Evolutionary conservation across 345 rosid genomes (phyloP), one percentile per base, ranked within the genome.

Genomic region (Murraya koenigii): DNA sequence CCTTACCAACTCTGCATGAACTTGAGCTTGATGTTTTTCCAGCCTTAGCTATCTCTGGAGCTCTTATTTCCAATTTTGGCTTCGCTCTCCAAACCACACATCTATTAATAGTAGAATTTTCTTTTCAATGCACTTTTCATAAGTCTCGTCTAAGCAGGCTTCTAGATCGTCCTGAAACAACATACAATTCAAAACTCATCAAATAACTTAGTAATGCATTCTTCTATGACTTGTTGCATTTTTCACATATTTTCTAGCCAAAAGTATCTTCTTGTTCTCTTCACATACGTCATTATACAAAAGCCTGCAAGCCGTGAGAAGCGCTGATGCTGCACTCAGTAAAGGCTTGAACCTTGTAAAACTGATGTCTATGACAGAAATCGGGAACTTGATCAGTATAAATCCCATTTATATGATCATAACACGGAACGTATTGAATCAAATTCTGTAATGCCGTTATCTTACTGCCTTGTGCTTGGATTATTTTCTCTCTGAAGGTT

Each of bases 301-400:
- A 22, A 14, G 1, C 6, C 7, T 7, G 66, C 41, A 15, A 36
- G 66, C 79, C 26, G 55, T 0, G 0, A 76, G 64, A 55, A 56
- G 9, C 10, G 73, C 66, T 3, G 73, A 6, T 23, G 73, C 73
- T 76, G 79, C 79, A 20, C 56, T 67, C 19, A 67, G 22, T 2
- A 73, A 76, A 17, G 72, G 58, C 58, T 15, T 66, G 30, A 14
- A 66, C 3, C 3, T 26, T 15, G 79, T 76, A 36, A 38, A 66
- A 2, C 10, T 2, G 11, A 76, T 55, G 19, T 76, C 66, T 67
- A 28, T 15, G 20, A 63, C 7, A 54, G 32, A 32, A 54, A n/a
- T 8, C 6, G 14, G 32, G n/a, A 35, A 7, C 35, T 2, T 36
- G 8, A 35, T 76, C n/a, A 55, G 64, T 10, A 44, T 11, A 44